phyloP scores from a whole-genome alignment of 73 alveolate genomes.

The Paramecium bursaria region DNA sequence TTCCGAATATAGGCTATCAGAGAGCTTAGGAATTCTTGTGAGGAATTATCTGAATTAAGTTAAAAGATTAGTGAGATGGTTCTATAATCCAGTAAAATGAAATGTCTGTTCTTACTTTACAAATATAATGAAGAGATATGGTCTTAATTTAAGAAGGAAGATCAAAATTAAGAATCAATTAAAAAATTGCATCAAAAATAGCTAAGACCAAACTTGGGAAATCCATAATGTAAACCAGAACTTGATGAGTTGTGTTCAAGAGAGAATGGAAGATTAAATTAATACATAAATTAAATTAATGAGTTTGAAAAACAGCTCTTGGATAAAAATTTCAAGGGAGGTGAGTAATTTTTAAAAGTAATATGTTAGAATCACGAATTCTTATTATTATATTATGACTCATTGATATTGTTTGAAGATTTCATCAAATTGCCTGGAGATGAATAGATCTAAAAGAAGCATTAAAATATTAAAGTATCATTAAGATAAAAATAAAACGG shows the following conservation, averaged over 20 bases:
- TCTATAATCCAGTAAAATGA: not conserved
- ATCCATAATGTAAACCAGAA: slow-evolving; percentile 70
- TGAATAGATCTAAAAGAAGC: slow-evolving; percentile 68
- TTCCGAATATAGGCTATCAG: slow-evolving; percentile 63
- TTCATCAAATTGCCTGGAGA: slow-evolving; percentile 68
- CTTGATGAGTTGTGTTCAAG: slow-evolving; percentile 48
- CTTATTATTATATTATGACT: slow-evolving; percentile 57
- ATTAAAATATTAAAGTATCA: slow-evolving; percentile 65
- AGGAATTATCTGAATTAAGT: slow-evolving; percentile 56
- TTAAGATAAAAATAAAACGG: slow-evolving; percentile 66
- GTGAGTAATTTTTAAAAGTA: slow-evolving; percentile 54
- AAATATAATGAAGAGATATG: not conserved
- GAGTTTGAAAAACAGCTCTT: slow-evolving; percentile 42
- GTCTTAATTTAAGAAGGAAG: slow-evolving; percentile 13
- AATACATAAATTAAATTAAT: slow-evolving; percentile 23
- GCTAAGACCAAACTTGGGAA: slow-evolving; percentile 64
- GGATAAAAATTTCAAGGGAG: slow-evolving; percentile 40
- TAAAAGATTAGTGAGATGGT: slow-evolving; percentile 61
- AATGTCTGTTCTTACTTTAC: not conserved
- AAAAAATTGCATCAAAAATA: slow-evolving; percentile 18
- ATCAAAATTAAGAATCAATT: not conserved
- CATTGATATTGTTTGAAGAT: slow-evolving; percentile 61
- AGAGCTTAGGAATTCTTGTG: slow-evolving; percentile 68
- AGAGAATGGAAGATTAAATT: slow-evolving; percentile 49
- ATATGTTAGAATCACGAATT: slow-evolving; percentile 45